A percentile compares a stretch with the other conserved stretches of the same genome.
Conservation (phyloP, 139 green algal species). For the Chlorella sp. region DNA sequence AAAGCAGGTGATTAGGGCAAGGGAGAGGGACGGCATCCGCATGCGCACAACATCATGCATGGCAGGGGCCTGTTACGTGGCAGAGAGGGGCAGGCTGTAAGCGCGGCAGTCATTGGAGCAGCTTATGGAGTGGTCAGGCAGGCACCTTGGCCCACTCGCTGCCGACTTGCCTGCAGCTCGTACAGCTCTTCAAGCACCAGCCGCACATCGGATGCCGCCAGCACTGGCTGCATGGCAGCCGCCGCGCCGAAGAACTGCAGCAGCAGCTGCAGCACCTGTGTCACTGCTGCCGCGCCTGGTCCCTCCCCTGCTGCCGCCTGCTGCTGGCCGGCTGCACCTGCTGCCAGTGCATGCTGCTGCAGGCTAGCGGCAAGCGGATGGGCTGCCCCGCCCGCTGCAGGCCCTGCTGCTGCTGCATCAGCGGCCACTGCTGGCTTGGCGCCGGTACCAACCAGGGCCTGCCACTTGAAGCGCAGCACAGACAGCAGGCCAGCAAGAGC, state of each 20-base stretch:
- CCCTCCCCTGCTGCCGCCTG: background rate
- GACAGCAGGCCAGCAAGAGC: conserved; percentile 31
- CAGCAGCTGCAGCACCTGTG: conserved; percentile 23
- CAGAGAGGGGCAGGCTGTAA: no score
- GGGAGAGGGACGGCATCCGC: no score
- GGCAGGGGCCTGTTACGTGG: no score
- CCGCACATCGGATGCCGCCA: conserved; percentile 28
- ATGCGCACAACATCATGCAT: no score
- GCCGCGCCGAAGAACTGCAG: conserved; percentile 16
- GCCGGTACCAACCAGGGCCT: background rate
- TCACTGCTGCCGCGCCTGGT: background rate
- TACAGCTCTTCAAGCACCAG: conserved; percentile 49
- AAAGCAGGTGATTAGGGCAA: no score
- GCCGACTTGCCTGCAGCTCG: conserved; percentile 23
- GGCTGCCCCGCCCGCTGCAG: background rate
- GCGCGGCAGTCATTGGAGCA: no score
- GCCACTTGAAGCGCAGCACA: conserved; percentile 37
- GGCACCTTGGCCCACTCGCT: background rate
- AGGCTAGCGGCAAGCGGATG: background rate
- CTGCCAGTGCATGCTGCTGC: background rate
- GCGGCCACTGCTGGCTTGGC: background rate
- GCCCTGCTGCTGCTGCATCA: background rate
- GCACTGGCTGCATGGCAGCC: conserved; percentile 9
- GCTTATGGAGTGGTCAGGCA: no score
- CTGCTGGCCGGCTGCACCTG: conserved; percentile 1